Base-by-base conservation (phyloP, 306 rosid species). In the Alnus glutinosa region DNA sequence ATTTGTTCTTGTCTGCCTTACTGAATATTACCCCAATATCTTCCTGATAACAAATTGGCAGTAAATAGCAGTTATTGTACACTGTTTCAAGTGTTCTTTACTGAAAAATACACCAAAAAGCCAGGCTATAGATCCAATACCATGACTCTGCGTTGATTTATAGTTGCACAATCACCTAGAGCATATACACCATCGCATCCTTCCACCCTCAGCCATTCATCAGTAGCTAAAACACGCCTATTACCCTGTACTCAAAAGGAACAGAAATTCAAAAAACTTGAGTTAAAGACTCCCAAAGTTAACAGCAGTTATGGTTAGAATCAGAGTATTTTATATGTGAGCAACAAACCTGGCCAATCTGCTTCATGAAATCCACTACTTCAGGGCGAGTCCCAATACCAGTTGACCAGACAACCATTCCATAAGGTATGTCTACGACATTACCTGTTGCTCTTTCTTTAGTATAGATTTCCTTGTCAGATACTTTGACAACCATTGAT, bases 381-480 rank as follows among this genome's bases (percentile, higher is more conserved):
- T 93, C 86, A 11, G 98, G 99, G 76, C 97, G 98, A 18, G 96
- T 90, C 70, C 98, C 99, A 7, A 91, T 86, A 34, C 99, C 99
- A 66, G 99, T 95, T 72, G 99, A 91, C 99, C 97, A 95, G 46
- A 95, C 96, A 80, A 88, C 96, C 99, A 93, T 91, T 79, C 99
- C 99, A 72, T 89, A 95, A 34, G 98, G 98, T 71, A 89, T 85
- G 14, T 85, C 55, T n/a, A 87, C 86, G 55, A 90, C 55, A 36
- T 84, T 87, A 37, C 97, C 98, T 62, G 81, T 93, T 81, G 90
- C 92, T 89, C 87, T 75, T 75, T 91, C 94, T 81, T 90, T 91
- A 11, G 94, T 89, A 13, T 87, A 79, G 76, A 93, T 96, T 73
- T 96, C 98, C 66, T 89, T 96, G 2, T 91, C 96, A 9, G 92